phyloP scores from a whole-genome alignment of 2,329 filamentous ascomycete genomes.

The Fusarium anguioides region DNA sequence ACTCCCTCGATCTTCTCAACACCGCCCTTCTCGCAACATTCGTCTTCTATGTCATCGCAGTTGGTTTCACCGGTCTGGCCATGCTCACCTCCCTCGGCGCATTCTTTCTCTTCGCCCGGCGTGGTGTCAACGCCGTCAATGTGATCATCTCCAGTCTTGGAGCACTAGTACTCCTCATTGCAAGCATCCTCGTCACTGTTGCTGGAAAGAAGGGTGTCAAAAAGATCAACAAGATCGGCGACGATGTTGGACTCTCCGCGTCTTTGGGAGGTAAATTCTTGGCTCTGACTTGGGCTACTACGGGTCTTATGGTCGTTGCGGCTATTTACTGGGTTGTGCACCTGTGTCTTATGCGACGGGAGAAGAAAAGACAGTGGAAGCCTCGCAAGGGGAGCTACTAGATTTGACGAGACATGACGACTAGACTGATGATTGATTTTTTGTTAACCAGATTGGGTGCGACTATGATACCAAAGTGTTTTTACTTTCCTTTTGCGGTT shows the following conservation, averaged over 20 bases:
- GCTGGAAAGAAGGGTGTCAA: slow-evolving; percentile 54
- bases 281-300: slow-evolving; percentile 59
- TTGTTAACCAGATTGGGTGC: slow-evolving; percentile 9
- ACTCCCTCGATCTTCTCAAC: slow-evolving; percentile 63
- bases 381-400: slow-evolving; percentile 47
- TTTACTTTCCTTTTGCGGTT: slow-evolving; percentile 18
- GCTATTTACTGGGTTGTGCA: slow-evolving; percentile 56
- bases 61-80: slow-evolving; percentile 56
- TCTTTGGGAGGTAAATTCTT: slow-evolving; percentile 57
- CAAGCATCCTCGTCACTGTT: slow-evolving; percentile 57
- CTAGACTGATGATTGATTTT: slow-evolving; percentile 29
- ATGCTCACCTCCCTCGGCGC: slow-evolving; percentile 55
- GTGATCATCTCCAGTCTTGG: slow-evolving; percentile 52
- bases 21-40: slow-evolving; percentile 60
- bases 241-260: slow-evolving; percentile 58
- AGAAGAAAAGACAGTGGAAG: slow-evolving; percentile 44
- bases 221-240: slow-evolving; percentile 57
- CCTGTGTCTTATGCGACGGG: slow-evolving; percentile 47
- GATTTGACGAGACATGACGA: slow-evolving; percentile 9
- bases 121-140: slow-evolving; percentile 51
- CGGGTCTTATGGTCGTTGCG: slow-evolving; percentile 56
- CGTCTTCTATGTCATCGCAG: slow-evolving; percentile 60
- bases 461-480: slow-evolving; percentile 39
- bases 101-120: slow-evolving; percentile 48
- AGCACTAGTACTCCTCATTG: slow-evolving; percentile 53